phyloP scores from a whole-genome alignment of 176 grass and related monocot genomes.

The Ensete ventricosum region DNA sequence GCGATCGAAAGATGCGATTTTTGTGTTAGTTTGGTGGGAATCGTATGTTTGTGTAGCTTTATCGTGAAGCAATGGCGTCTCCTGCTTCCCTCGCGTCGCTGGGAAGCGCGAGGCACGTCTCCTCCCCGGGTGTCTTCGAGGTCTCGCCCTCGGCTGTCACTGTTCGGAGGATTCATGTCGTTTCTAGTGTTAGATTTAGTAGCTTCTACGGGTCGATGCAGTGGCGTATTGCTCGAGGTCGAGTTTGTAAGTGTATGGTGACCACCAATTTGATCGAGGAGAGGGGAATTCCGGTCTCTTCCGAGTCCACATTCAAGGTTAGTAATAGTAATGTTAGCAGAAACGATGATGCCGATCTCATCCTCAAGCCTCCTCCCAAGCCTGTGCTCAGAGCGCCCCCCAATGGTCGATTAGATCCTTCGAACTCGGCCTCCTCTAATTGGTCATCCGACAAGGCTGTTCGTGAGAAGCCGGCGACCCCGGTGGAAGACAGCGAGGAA shows the following conservation, averaged over 20 bases:
- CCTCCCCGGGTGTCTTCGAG: slow-evolving; percentile 23
- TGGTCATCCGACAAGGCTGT: slow-evolving; percentile 15
- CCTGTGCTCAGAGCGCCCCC: slow-evolving; percentile 26
- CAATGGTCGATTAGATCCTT: slow-evolving; percentile 35
- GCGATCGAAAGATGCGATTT: slow-evolving; percentile 19
- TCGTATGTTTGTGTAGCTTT: slow-evolving; percentile 30
- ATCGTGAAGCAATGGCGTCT: slow-evolving; percentile 52
- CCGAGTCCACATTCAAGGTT: slow-evolving; percentile 41
- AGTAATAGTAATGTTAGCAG: slow-evolving; percentile 15
- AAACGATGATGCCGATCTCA: slow-evolving; percentile 32
- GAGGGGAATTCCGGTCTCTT: slow-evolving; percentile 47
- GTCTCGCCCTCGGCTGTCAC: slow-evolving; percentile 6
- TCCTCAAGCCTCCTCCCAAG: slow-evolving; percentile 64
- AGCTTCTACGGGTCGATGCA: slow-evolving; percentile 24
- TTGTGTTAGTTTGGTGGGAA: slow-evolving; percentile 4
- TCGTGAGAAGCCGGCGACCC: slow-evolving; percentile 18
- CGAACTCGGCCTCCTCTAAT: slow-evolving; percentile 20
- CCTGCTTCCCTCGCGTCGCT: slow-evolving; percentile 65
- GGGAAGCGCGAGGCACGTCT: slow-evolving; percentile 55
- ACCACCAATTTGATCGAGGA: slow-evolving; percentile 76
- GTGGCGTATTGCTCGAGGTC: slow-evolving; percentile 36
- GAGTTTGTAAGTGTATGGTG: slow-evolving; percentile 76
- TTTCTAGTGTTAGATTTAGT: slow-evolving; percentile 53
- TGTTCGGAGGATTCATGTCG: slow-evolving; percentile 36
- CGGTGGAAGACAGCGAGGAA: slow-evolving; percentile 52